A percentile compares a stretch with the other conserved stretches of the same genome.
Evolutionary conservation across 441 rosid species (phyloP).

Genomic region (Omphalea diandra): DNA sequence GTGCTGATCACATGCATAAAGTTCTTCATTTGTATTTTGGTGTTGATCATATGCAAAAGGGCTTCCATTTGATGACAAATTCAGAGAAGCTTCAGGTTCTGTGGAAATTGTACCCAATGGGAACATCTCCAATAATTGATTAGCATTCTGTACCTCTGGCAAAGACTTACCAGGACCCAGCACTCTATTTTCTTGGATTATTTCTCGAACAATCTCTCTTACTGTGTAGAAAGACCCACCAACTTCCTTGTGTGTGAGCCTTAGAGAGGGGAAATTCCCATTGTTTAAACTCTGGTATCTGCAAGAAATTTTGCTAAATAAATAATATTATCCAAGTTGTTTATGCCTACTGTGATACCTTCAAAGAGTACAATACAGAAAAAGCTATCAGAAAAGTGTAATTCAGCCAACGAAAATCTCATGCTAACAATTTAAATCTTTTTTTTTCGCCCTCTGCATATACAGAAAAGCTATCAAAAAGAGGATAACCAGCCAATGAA

Average conservation of each 20-base stretch:
- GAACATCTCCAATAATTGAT: slow-evolving; percentile 41
- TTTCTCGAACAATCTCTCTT: slow-evolving; percentile 90
- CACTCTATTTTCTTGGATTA: slow-evolving; percentile 93
- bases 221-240: slow-evolving; percentile 96
- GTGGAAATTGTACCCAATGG: slow-evolving; percentile 56
- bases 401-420: neutral
- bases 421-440: neutral
- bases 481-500: neutral
- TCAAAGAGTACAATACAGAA: too few relatives aligned
- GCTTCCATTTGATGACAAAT: slow-evolving; percentile 39
- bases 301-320: slow-evolving; percentile 27
- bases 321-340: slow-evolving; percentile 8
- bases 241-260: slow-evolving; percentile 89
- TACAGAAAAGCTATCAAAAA: neutral
- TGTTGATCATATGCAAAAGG: slow-evolving; percentile 32
- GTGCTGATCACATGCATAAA: slow-evolving; percentile 31
- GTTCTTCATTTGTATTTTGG: slow-evolving; percentile 27
- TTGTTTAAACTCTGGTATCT: slow-evolving; percentile 72
- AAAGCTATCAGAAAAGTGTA: neutral
- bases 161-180: slow-evolving; percentile 70
- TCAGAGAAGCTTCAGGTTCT: slow-evolving; percentile 43
- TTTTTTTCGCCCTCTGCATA: neutral
- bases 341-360: slow-evolving; percentile 2
- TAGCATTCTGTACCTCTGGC: slow-evolving; percentile 35
- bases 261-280: slow-evolving; percentile 89